Base-by-base conservation (phyloP, 179 eudicot genomes). In the Silene coronaria region DNA sequence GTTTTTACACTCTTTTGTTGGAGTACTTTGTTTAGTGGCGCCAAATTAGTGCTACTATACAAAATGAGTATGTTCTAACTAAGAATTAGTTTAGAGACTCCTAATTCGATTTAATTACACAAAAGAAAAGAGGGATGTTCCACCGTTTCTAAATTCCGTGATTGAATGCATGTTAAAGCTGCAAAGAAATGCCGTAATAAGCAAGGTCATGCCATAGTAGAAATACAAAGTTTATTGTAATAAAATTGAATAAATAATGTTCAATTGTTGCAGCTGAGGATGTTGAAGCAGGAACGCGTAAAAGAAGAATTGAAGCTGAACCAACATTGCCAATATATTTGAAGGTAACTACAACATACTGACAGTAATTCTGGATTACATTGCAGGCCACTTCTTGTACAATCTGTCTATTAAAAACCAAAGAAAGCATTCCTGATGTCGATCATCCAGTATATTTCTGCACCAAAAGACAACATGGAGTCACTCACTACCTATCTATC, bases 281-380 rank as follows among this genome's bases (percentile, higher is more conserved):
- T 79, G 79, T 93, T 82, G 98, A 93, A 84, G 90, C 91, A 36
- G 97, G 97, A 57, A 77, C 63, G 7, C 78, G 78, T 3, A 87
- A 86, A 82, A 89, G 66, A 80, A 88, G 65, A 82, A 76, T 91
- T 42, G 90, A 86, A 64, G 81, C 92, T 63, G 97, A 94, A 82
- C 97, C 96, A 21, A 94, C 98, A 58, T 51, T 90, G 82, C 97
- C 96, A 63, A 80, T 94, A 78, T 86, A 80, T 83, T 87, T 94
- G 68, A 94, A 94, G 98, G 98, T 94, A 84, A 74, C 28, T 60
- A 14, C 26, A 3, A 2, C 26, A 22, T 79, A 70, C 75, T 55
- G 75, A 72, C 75, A 45, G 16, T 45, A 1, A 11, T 67, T 45
- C 6, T 22, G 24, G 27, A 17, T 22, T 48, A 32, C 57, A 27